phyloP scores from a whole-genome alignment of 1,139 yeast species.

The Yarrowia galli region DNA sequence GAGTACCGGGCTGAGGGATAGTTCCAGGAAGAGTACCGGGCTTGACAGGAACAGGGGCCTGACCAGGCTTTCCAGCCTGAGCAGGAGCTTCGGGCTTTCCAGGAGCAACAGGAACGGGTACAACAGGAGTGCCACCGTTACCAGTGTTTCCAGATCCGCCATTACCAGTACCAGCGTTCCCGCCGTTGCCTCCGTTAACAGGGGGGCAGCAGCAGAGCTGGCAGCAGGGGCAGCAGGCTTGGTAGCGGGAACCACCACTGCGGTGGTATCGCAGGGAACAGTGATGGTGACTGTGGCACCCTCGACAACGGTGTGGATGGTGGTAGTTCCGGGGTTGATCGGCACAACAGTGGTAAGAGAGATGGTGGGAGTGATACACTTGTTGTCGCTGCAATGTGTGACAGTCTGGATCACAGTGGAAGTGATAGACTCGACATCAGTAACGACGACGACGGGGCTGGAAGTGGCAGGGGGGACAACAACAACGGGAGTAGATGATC shows the following conservation, averaged over 20 bases:
- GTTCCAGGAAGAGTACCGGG: too few species aligned
- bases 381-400: slow-evolving; percentile 46
- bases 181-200: neutral
- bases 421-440: slow-evolving; percentile 38
- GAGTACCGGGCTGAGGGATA: too few species aligned
- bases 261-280: slow-evolving; percentile 41
- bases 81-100: too few species aligned
- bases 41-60: too few species aligned
- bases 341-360: slow-evolving; percentile 40
- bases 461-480: neutral
- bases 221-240: neutral
- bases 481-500: neutral
- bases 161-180: too few species aligned
- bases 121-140: neutral
- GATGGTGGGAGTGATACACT: slow-evolving; percentile 45
- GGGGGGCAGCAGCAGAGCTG: neutral
- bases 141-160: slow-evolving; percentile 7
- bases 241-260: neutral
- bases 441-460: neutral
- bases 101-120: too few species aligned
- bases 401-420: slow-evolving; percentile 45
- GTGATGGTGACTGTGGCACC: slow-evolving; percentile 42
- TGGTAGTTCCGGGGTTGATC: slow-evolving; percentile 43
- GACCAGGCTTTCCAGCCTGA: too few species aligned
- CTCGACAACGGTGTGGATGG: slow-evolving; percentile 41